Base-by-base conservation (phyloP, 2,329 filamentous ascomycete species). In the Fusarium paranaense region DNA sequence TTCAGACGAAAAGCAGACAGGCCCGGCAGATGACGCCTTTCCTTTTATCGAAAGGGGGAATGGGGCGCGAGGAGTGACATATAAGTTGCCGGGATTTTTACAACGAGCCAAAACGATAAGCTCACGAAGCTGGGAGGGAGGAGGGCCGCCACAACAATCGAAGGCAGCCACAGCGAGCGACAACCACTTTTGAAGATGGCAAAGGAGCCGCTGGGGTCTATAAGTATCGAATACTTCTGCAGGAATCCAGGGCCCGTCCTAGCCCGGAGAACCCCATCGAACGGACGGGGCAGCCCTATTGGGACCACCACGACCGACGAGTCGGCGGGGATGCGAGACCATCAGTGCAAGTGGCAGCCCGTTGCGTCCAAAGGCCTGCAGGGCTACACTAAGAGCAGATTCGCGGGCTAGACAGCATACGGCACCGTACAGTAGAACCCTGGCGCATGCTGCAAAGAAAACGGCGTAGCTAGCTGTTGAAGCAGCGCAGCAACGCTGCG, bases 21-120 rank as follows among this genome's bases (percentile, higher is more conserved):
- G 57, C 22, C 50, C 67, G 62, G 65, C 50, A 70, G 71, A 71
- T 71, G 71, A 72, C 73, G 73, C 71, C 73, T 76, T 76, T 63
- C 73, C 73, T 74, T 75, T 76, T 74, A 74, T 76, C 57, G 71
- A 76, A 73, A 72, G 64, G 60, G 75, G 72, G 68, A 63, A 74
- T 67, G 64, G 71, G 68, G 68, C 68, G 35, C 42, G 50, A 54
- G 63, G 42, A 58, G 62, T 70, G 73, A 76, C 73, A 76, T 75
- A 71, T 72, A 74, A 61, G 50, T 54, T 50, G 30, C 65, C 64
- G 66, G 65, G 67, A 64, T 66, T 70, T 66, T 77, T 50, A 75
- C 69, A 59, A 76, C 66, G 62, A 50, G 40, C 30, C 70, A 62
- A 40, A 33, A 52, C 57, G 62, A 73, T 69, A 74, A 73, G 71